Base-by-base conservation (phyloP, 805 yeast species). In the Pichia rugopelliculosa region DNA sequence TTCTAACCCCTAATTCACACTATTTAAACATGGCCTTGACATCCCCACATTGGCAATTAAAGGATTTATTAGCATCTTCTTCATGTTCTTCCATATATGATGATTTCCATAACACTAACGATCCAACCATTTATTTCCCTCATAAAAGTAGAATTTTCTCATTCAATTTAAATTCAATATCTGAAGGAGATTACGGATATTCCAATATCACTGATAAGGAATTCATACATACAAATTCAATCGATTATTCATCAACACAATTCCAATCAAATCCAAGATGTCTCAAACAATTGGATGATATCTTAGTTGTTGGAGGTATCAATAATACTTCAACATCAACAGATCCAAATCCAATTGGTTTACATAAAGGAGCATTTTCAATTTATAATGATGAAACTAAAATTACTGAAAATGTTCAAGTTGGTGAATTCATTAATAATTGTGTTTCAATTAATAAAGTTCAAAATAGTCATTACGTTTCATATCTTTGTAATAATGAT, bases 351-450 rank as follows among this genome's bases (percentile, higher is more conserved):
- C 27, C 50, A 18, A 22, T 40, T 21, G 47, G 47, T 7, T 22
- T 47, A 20, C 41, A 42, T 10, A 79, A 80, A 54, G 96, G 96
- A 0, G 71, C 80, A 37, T 77, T 82, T 50, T 75, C 84, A 2
- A 66, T 84, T 42, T 72, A 74, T 59, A 75, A 77, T 49, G 74
- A 77, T 22, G 70, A 70, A 6, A 72, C 77, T 11, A 71, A 71
- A n/a, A 59, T 64, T 7, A 66, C 73, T 6, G 65, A 71, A 40
- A 76, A 82, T 3, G 71, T 77, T 24, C 76, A 76, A 45, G 66
- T 88, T 45, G 96, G 97, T 0, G 84, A 84, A 30, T 79, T 82
- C 66, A 88, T 90, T 56, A 89, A 88, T 63, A 89, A 89, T 64
- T 79, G 87, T 42, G 95, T 88, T 25, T 66, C 80, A 0, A 58